phyloP scores from a whole-genome alignment of 2,329 filamentous ascomycete genomes.

The Didymellaceae sp. region DNA sequence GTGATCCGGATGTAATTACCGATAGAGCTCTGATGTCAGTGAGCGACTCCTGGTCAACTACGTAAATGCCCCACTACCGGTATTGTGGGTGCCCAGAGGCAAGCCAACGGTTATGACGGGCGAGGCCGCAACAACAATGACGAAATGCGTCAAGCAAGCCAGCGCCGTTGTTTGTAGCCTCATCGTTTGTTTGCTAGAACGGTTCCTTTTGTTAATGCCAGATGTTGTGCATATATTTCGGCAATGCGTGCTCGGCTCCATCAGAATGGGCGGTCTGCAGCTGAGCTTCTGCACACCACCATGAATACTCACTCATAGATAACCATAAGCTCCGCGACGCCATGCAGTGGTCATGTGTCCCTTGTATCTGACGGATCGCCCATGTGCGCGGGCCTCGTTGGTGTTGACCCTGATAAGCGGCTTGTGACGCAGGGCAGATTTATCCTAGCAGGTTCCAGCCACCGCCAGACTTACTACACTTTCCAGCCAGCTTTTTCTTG shows the following conservation, averaged over 20 bases:
- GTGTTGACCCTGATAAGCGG: constrained; percentile 7
- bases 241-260: constrained; percentile 1
- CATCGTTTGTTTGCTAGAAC: not conserved
- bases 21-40: too few species aligned
- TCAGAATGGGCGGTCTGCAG: constrained; percentile 8
- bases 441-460: constrained; percentile 12
- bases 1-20: too few species aligned
- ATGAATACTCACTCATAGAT: constrained; percentile 20
- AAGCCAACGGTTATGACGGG: constrained; percentile 2
- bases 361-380: constrained; percentile 1
- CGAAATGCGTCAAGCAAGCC: not conserved
- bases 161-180: not conserved
- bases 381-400: constrained; percentile 10
- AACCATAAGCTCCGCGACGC: constrained; percentile 23
- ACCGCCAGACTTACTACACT: constrained; percentile 21
- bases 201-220: not conserved
- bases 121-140: not conserved
- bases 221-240: not conserved
- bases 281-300: constrained; percentile 12
- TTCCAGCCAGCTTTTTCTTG: constrained; percentile 21
- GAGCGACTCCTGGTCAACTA: not conserved
- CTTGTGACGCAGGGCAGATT: constrained; percentile 23
- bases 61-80: not conserved
- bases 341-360: constrained; percentile 12
- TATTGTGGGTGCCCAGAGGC: not conserved